Base-by-base conservation (phyloP, 257 asterid genomes). In the Solanum pimpinellifolium region DNA sequence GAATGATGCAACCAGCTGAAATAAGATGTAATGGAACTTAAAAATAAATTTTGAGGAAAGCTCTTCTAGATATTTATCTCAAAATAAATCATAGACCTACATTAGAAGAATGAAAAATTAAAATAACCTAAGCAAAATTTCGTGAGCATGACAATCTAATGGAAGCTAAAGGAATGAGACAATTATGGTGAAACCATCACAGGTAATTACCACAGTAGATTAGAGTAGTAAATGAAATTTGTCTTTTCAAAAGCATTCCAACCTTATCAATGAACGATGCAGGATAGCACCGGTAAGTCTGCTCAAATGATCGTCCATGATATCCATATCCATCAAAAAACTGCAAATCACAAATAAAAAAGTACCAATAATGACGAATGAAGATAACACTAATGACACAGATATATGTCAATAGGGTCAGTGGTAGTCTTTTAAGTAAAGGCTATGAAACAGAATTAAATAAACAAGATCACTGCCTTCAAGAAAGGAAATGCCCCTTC, bases 261-360 rank as follows among this genome's bases (percentile, higher is more conserved):
- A 97, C 99, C 99, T 97, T 97, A 91, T 97, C 99, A 62, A 97
- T 95, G 89, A 97, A 97, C 20, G 99, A 97, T 27, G 99, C 98
- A 7, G 99, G 98, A 83, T 97, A 97, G 76, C 99, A 96, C 70
- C 99, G 93, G 86, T 96, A 97, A 52, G 98, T 94, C 86, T 97
- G 98, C 91, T 97, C 99, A 83, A 97, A 97, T 68, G 99, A 95
- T 86, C 95, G 92, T 88, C 99, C 99, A 86, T 93, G 99, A 88
- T 96, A 97, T 86, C 98, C 98, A 92, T 94, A 97, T 35, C 99
- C 98, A 13, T 96, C 97, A 83, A 96, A 97, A 94, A 89, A 96
- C 99, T 97, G 98, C 83, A 85, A 91, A n/a, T 69, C 88, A 86
- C 85, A 83, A 80, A 85, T 70, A 68, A 89, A 86, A 7, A 11